Percentiles rank a stretch among this genome's conserved stretches.
phyloP scores from a whole-genome alignment of 805 yeast species.

The Kazachstania martiniae region DNA sequence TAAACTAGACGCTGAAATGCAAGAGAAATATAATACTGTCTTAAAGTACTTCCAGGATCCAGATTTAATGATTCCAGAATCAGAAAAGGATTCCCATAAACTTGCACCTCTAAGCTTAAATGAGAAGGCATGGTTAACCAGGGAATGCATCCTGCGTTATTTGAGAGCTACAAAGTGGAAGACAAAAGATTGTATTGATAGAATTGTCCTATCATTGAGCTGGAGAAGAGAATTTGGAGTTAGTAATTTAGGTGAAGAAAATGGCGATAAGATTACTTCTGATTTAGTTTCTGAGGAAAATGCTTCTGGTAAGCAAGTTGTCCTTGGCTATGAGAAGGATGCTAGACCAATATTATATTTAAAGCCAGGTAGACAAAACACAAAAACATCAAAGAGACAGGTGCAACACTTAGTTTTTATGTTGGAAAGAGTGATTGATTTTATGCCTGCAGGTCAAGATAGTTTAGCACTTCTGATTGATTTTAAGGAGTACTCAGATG shows the following conservation, averaged over 20 bases:
- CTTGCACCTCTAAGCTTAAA: slow-evolving; percentile 28
- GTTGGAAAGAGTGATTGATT: slow-evolving; percentile 87
- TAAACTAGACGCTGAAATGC: slow-evolving; percentile 43
- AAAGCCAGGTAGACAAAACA: slow-evolving; percentile 92
- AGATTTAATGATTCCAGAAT: slow-evolving; percentile 39
- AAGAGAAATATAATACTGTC: slow-evolving; percentile 50
- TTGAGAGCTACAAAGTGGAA: slow-evolving; percentile 92
- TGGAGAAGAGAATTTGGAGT: slow-evolving; percentile 96
- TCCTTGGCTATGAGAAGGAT: slow-evolving; percentile 83
- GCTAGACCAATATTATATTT: slow-evolving; percentile 86
- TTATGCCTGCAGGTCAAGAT: slow-evolving; percentile 96
- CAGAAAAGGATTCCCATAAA: slow-evolving; percentile 33
- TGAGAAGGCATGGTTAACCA: slow-evolving; percentile 88
- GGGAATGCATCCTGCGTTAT: slow-evolving; percentile 84
- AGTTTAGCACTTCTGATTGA: slow-evolving; percentile 85
- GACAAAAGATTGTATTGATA: slow-evolving; percentile 52
- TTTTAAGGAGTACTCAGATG: slow-evolving; percentile 61
- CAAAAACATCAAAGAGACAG: slow-evolving; percentile 79
- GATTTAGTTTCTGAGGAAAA: slow-evolving; percentile 54
- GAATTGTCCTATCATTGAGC: slow-evolving; percentile 67
- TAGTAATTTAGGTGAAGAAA: slow-evolving; percentile 33
- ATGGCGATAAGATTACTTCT: slow-evolving; percentile 40
- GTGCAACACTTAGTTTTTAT: slow-evolving; percentile 92
- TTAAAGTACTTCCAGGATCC: slow-evolving; percentile 49
- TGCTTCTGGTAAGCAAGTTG: slow-evolving; percentile 86